Conservation (phyloP, 352 stramenopile genomes). For the Globisporangium splendens region DNA sequence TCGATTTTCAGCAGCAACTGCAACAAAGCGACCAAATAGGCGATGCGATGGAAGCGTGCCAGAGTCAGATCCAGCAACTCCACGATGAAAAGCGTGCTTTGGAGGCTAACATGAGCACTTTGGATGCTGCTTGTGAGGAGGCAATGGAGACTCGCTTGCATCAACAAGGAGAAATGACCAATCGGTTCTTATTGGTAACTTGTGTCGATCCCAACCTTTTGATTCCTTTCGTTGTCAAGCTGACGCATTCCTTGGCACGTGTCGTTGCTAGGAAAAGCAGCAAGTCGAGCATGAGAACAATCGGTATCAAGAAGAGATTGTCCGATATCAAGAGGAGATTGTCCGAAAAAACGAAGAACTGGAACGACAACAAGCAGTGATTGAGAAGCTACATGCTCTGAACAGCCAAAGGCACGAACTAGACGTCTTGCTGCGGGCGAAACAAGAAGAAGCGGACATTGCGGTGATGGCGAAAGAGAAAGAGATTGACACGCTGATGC, state of each 20-base stretch:
- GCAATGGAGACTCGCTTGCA: slow-evolving; percentile 26
- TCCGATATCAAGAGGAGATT: background rate
- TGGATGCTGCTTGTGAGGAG: slow-evolving; percentile 8
- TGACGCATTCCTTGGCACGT: background rate
- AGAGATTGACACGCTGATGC: slow-evolving; percentile 50
- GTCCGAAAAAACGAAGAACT: slow-evolving; percentile 1
- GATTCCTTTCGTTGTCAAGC: too few relatives aligned
- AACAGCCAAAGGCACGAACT: slow-evolving; percentile 7
- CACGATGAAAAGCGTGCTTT: slow-evolving; percentile 28
- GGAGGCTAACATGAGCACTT: slow-evolving; percentile 5
- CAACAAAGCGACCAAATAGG: slow-evolving; percentile 25
- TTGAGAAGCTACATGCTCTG: slow-evolving; percentile 4
- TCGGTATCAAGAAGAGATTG: slow-evolving; percentile 3
- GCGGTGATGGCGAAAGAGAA: slow-evolving; percentile 22
- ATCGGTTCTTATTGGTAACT: slow-evolving; percentile 29
- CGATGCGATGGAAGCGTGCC: slow-evolving; percentile 28
- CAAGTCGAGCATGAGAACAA: background rate
- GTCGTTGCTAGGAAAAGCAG: slow-evolving; percentile 19
- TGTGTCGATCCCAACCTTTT: background rate
- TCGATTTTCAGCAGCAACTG: slow-evolving; percentile 50
- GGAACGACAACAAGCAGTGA: background rate
- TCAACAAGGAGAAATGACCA: slow-evolving; percentile 42
- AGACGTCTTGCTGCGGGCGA: background rate
- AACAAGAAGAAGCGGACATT: slow-evolving; percentile 4
- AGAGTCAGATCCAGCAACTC: slow-evolving; percentile 27